Evolutionary conservation across 1,284 basidiomycete species (phyloP).

Genomic region (Testicularia cyperi): DNA sequence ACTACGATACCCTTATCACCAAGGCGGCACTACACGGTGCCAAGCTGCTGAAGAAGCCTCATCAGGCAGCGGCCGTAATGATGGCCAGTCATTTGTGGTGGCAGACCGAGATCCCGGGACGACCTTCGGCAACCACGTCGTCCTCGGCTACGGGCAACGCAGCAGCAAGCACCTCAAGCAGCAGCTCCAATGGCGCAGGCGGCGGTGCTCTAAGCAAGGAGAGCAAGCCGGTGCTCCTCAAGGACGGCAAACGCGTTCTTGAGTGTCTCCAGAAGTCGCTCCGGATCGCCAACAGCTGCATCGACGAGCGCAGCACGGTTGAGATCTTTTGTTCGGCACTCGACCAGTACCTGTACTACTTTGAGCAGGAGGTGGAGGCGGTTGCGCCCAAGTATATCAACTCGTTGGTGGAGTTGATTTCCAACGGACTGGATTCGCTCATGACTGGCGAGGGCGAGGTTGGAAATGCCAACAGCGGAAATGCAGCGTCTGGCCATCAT

Average conservation of each 20-base stretch:
- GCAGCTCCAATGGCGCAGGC: constrained; percentile 3
- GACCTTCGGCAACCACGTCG: constrained; percentile 12
- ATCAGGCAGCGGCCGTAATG: constrained; percentile 58
- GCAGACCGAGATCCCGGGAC: constrained; percentile 47
- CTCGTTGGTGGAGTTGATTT: constrained; percentile 54
- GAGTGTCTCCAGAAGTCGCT: constrained; percentile 58
- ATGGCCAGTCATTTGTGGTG: constrained; percentile 60
- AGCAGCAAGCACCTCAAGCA: constrained; percentile 12
- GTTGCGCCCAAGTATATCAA: constrained; percentile 57
- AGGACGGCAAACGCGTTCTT: constrained; percentile 56
- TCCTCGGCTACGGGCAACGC: constrained; percentile 32
- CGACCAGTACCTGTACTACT: constrained; percentile 59
- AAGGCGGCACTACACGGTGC: constrained; percentile 57
- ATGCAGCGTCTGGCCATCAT: neutral
- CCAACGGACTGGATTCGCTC: constrained; percentile 47
- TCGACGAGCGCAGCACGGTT: constrained; percentile 56
- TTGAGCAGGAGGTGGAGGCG: constrained; percentile 55
- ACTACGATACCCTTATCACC: constrained; percentile 57
- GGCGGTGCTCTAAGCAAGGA: constrained; percentile 8
- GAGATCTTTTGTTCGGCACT: constrained; percentile 57
- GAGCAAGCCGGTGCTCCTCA: constrained; percentile 38
- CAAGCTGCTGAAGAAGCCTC: constrained; percentile 59
- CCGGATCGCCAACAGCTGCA: constrained; percentile 57
- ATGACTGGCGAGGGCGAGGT: constrained; percentile 19
- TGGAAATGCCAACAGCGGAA: neutral